Percentiles rank a stretch among this genome's conserved stretches.
phyloP scores from a whole-genome alignment of 129 eudicot genomes.

The Calendula officinalis region DNA sequence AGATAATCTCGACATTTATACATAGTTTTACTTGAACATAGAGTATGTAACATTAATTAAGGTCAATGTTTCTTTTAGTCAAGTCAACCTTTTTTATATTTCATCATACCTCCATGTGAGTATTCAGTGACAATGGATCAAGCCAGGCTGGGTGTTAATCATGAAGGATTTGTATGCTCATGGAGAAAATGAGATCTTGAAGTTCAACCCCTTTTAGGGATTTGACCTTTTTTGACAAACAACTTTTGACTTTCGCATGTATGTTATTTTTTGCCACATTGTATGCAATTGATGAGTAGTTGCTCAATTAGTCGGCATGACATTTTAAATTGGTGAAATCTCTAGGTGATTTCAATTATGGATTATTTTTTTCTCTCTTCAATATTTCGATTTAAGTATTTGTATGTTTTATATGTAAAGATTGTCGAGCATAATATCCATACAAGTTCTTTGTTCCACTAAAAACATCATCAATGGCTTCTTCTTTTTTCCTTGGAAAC shows the following conservation, averaged over 20 bases:
- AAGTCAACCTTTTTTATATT: slow-evolving; percentile 23
- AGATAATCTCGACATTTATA: slow-evolving; percentile 21
- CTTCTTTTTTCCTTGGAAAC: too few species aligned
- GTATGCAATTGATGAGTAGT: neutral
- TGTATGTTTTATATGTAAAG: too few species aligned
- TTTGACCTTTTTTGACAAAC: slow-evolving; percentile 4
- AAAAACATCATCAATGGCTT: too few species aligned
- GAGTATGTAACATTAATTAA: slow-evolving; percentile 10
- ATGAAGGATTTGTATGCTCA: slow-evolving; percentile 15
- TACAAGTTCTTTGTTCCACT: too few species aligned
- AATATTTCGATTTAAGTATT: too few species aligned
- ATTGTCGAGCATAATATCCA: too few species aligned
- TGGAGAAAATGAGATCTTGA: slow-evolving; percentile 16
- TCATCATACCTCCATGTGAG: slow-evolving; percentile 6
- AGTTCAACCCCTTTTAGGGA: neutral
- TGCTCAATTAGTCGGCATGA: neutral
- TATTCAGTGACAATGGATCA: slow-evolving; percentile 19
- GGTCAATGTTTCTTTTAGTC: slow-evolving; percentile 17
- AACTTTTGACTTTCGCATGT: slow-evolving; percentile 15
- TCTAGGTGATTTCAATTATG: too few species aligned
- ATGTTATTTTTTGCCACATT: neutral
- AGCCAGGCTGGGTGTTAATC: neutral
- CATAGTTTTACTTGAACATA: slow-evolving; percentile 26
- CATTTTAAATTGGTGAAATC: too few species aligned
- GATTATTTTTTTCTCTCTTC: too few species aligned